Evolutionary conservation across 2,329 filamentous ascomycete genomes (phyloP).

Genomic region (Beauveria sp.): DNA sequence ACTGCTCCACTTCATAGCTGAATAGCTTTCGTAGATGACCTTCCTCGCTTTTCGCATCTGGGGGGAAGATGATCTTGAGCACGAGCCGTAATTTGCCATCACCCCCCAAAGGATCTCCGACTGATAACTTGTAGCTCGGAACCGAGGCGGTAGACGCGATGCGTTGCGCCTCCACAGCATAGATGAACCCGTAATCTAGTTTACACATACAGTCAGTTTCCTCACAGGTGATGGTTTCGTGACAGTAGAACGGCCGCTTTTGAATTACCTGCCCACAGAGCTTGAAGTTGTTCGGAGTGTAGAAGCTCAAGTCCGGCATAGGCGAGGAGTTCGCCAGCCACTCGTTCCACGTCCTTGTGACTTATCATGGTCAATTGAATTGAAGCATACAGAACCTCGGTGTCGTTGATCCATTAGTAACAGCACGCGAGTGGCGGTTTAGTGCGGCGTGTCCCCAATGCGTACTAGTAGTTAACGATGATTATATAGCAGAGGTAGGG

Average conservation of each 20-base stretch:
- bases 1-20: slow-evolving; percentile 60
- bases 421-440: too few relatives aligned
- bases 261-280: slow-evolving; percentile 34
- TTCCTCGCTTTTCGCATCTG: slow-evolving; percentile 38
- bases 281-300: slow-evolving; percentile 31
- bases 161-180: slow-evolving; percentile 39
- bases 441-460: too few relatives aligned
- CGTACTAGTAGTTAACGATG: too few relatives aligned
- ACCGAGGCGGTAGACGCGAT: slow-evolving; percentile 13
- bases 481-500: too few relatives aligned
- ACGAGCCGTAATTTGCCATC: slow-evolving; percentile 34
- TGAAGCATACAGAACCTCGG: neutral
- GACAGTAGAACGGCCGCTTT: neutral
- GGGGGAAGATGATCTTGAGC: slow-evolving; percentile 53
- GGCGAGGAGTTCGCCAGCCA: slow-evolving; percentile 23
- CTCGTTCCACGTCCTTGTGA: neutral
- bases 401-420: too few relatives aligned
- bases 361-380: neutral
- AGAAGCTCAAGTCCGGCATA: slow-evolving; percentile 33
- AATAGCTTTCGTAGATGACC: slow-evolving; percentile 58
- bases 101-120: neutral
- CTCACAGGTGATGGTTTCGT: too few relatives aligned
- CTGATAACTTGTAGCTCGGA: neutral
- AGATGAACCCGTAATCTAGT: slow-evolving; percentile 47
- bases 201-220: neutral